A percentile compares a stretch with the other conserved stretches of the same genome.
Evolutionary conservation across 352 stramenopile genomes (phyloP).

Genomic region (Globisporangium solare): DNA sequence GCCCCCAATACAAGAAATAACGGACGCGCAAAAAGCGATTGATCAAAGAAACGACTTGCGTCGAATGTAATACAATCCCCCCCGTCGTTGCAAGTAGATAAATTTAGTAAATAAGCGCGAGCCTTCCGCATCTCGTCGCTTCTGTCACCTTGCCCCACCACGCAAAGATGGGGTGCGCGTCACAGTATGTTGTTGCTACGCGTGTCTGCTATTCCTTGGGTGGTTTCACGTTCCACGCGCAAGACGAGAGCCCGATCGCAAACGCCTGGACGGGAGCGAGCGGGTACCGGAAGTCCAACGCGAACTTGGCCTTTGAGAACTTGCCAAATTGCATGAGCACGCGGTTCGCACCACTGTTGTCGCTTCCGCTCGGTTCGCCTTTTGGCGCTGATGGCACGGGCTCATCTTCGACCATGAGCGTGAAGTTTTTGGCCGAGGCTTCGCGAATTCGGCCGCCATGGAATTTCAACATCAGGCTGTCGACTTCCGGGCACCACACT

Average conservation of each 20-base stretch:
- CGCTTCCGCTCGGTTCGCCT: conserved; percentile 10
- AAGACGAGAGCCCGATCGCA: conserved; percentile 80
- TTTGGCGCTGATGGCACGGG: conserved; percentile 18
- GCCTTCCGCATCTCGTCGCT: too few species aligned
- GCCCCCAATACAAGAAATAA: too few species aligned
- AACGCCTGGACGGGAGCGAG: conserved; percentile 84
- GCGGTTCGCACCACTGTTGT: conserved; percentile 46
- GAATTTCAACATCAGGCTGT: conserved; percentile 88
- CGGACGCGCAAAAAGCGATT: too few species aligned
- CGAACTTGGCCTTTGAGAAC: conserved; percentile 83
- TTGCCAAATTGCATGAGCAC: conserved; percentile 88
- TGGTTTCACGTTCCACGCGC: conserved; percentile 74
- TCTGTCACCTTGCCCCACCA: background rate
- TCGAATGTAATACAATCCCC: too few species aligned
- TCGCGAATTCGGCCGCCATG: conserved; percentile 81
- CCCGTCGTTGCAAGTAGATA: too few species aligned
- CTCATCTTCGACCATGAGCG: conserved; percentile 80
- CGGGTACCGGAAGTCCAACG: conserved; percentile 83
- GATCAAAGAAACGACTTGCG: too few species aligned
- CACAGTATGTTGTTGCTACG: background rate
- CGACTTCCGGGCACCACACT: conserved; percentile 84
- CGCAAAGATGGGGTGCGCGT: background rate
- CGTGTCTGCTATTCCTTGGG: background rate
- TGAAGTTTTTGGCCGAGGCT: conserved; percentile 89
- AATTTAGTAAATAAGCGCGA: too few species aligned